Base-by-base conservation (phyloP, 139 green algal species). In the Tetraselmis striata region DNA sequence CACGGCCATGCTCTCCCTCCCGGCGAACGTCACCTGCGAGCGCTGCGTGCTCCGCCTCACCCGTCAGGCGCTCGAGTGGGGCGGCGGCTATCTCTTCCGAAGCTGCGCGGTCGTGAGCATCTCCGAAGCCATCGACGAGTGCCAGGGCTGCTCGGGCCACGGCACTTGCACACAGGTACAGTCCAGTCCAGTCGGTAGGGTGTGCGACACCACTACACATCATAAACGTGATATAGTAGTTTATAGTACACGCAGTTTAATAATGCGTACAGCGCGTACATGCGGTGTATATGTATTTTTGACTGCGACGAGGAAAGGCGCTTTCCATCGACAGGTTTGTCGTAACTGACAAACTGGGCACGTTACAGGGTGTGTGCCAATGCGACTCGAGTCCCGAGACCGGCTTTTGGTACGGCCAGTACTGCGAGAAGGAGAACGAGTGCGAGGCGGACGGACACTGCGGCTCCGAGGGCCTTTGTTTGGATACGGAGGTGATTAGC, bases 351-450 rank as follows among this genome's bases (percentile, higher is more conserved):
- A 67, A 67, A 67, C 45, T 18, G 45, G 45, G 45, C 45, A 25
- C 45, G 45, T 67, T 67, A 23, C 27, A 77, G 77, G 83, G 83
- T 23, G 26, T 67, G 23, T 86, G 83, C 59, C 26, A 59, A 27
- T 86, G 83, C 59, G 78, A 83, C 59, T 79, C 28, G 22, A 77
- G 28, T 26, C n/a, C 29, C 22, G 59, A 28, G 32, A 78, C 77
- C 26, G 83, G 83, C 29, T 86, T 86, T 77, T 86, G 59, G 45
- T 86, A 86, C 31, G 83, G 83, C 1, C 0, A 77, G 0, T 58
- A 86, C 78, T 86, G 83, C 76, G 78, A 86, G 76, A 78, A 78
- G 0, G 78, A 86, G 32, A 83, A 86, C 79, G 83, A 86, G 32
- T 86, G 83, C 78, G 83, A 83, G 24, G 79, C 80, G 5, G 83